Evolutionary conservation across 2,329 filamentous ascomycete genomes (phyloP), one percentile per base, ranked within the genome.

Genomic region (Talaromyces islandicus): DNA sequence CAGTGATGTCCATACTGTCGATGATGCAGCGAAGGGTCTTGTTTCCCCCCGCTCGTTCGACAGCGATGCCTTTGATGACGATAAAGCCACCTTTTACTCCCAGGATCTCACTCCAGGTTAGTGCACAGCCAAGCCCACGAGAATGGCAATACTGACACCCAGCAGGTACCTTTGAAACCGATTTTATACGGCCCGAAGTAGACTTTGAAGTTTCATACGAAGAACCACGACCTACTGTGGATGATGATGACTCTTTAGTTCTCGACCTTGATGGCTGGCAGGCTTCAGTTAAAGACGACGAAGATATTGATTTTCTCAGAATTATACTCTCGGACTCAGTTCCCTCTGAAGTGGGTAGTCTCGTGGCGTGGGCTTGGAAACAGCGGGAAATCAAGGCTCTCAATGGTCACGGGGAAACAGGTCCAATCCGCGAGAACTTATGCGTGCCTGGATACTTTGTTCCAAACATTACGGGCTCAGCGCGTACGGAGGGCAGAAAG

Each of bases 401-500:
- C 63, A 89, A 89, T 71, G 81, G 80, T 41, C 77, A 80, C 54
- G 84, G 83, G 25, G 75, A 80, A 55, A 75, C 76, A 65, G 85
- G 85, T 7, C 76, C 81, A n/a, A 77, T 81, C 24, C 78, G 78
- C 52, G 75, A 77, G 21, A 77, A 80, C 62, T 80, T 82, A 27
- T 80, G 79, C 64, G 87, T 88, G 60, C 76, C 82, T 64, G 86
- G 85, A 43, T 88, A 88, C 69, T 97, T 97, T 70, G 90, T 97
- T 46, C 86, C 90, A 0, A 99, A 97, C 66, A 63, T 82, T 0
- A 91, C 91, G 10, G 94, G 94, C 35, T 90, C 87, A 67, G 94
- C 94, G 60, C 86, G 94, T 60, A 97, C 94, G 0, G 92, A 99
- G 77, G 92, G 92, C 29, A 87, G 92, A 69, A 93, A 95, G 80